Evolutionary conservation across 139 green algal genomes (phyloP).

Genomic region (Picochlorum costavermella): DNA sequence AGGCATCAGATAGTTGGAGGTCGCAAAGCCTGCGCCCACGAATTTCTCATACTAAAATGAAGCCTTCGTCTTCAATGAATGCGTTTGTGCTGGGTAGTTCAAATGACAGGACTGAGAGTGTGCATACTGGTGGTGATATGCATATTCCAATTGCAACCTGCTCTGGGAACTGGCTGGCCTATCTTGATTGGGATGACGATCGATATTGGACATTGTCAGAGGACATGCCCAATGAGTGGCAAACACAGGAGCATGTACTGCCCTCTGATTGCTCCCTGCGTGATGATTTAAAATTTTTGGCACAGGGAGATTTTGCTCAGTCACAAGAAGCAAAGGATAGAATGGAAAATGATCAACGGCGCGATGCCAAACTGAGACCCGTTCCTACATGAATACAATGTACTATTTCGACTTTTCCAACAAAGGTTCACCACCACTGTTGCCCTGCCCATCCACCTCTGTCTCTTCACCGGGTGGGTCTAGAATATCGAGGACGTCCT

Average conservation of each 20-base stretch:
- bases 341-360: constrained; percentile 43
- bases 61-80: not conserved
- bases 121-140: constrained; percentile 6
- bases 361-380: constrained; percentile 39
- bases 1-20: not conserved
- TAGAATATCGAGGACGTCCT: constrained; percentile 28
- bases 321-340: constrained; percentile 37
- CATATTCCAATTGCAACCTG: constrained; percentile 18
- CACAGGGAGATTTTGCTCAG: constrained; percentile 16
- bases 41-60: not conserved
- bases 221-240: constrained; percentile 35
- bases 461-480: constrained; percentile 10
- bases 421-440: not conserved
- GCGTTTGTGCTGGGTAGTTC: not conserved
- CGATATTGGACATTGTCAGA: constrained; percentile 53
- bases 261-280: constrained; percentile 55
- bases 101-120: not conserved
- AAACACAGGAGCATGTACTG: constrained; percentile 24
- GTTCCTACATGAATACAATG: not conserved
- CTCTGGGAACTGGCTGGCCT: constrained; percentile 68
- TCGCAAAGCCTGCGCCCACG: not conserved
- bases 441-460: not conserved
- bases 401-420: constrained; percentile 6
- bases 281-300: constrained; percentile 46
- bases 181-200: constrained; percentile 54